Evolutionary conservation across 805 yeast genomes (phyloP), one percentile per base, ranked within the genome.

Genomic region (Jamesozyma lodderae): DNA sequence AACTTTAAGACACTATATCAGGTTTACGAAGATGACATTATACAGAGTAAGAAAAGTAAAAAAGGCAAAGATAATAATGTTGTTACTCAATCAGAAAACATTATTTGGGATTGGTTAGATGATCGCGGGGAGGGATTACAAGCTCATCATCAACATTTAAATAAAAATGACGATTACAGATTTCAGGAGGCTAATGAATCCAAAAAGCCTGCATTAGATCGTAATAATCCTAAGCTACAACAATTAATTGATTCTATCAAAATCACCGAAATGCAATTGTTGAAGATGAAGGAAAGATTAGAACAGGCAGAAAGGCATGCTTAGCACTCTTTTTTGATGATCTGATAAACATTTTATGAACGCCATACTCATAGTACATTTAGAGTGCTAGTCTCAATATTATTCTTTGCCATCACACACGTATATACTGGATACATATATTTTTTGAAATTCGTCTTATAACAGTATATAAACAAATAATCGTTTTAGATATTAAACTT

Each of bases 21-120:
- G 21, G 55, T 47, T 37, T 55, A 56, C 52, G 58, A 55, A 49
- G 51, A 53, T 23, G 56, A 55, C 31, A 41, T 55, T 33, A 49
- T 46, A 36, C 21, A 34, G n/a, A 36, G 18, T 15, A 51, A 32
- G 36, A 34, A 24, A 14, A 27, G 28, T 11, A 25, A 37, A 6
- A 51, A 33, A 39, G 46, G 26, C 31, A 36, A 34, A n/a, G 21
- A 27, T 6, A 19, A n/a, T 6, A 51, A 63, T 42, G 40, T 61
- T 44, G 48, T 59, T 14, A 51, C 63, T 42, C 64, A 67, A 40
- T 72, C 77, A 41, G 86, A 83, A 57, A 65, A 69, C n/a, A 67
- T 69, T 16, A 53, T 83, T 30, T 83, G 92, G 92, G 69, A 73
- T 31, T 83, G 94, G 94, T 65, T 83, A 32, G 67, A 68, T 28